These are phyloP conservation scores for Epichloe gansuensis DNA, from an alignment of 2,329 filamentous ascomycete species.

Conservation along the genomic window DNA sequence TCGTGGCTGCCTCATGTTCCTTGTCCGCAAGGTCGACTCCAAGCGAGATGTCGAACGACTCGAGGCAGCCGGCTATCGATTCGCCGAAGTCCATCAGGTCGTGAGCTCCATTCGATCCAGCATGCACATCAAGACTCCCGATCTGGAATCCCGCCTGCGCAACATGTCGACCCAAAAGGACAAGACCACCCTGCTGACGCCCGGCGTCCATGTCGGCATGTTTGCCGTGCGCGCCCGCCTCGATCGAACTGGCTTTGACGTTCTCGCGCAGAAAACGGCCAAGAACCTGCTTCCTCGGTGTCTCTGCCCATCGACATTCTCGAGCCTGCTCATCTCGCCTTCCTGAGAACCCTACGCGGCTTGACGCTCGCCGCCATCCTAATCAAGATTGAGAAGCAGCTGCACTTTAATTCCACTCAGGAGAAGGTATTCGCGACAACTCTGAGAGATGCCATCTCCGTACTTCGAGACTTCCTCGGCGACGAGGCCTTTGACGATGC, in stretches of 20 bases:
- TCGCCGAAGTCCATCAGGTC: conserved; percentile 58
- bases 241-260: conserved; percentile 45
- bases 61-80: conserved; percentile 64
- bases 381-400: conserved; percentile 20
- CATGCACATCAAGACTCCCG: conserved; percentile 57
- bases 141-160: conserved; percentile 49
- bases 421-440: conserved; percentile 33
- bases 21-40: conserved; percentile 52
- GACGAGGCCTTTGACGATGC: conserved; percentile 35
- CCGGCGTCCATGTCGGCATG: conserved; percentile 45
- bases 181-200: conserved; percentile 31
- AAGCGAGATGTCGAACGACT: conserved; percentile 50
- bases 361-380: conserved; percentile 24
- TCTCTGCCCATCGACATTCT: conserved; percentile 41
- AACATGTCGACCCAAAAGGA: conserved; percentile 50
- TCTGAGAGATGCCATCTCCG: conserved; percentile 30
- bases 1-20: conserved; percentile 68
- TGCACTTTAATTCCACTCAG: conserved; percentile 23
- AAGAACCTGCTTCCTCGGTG: conserved; percentile 47
- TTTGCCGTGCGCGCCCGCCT: conserved; percentile 44
- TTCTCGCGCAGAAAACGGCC: conserved; percentile 44
- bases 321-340: conserved; percentile 40
- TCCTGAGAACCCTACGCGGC: conserved; percentile 39
- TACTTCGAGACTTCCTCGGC: conserved; percentile 28
- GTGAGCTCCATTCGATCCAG: conserved; percentile 54